Conservation (phyloP, 2,329 filamentous ascomycete genomes). For the Tolypocladium amazonense region DNA sequence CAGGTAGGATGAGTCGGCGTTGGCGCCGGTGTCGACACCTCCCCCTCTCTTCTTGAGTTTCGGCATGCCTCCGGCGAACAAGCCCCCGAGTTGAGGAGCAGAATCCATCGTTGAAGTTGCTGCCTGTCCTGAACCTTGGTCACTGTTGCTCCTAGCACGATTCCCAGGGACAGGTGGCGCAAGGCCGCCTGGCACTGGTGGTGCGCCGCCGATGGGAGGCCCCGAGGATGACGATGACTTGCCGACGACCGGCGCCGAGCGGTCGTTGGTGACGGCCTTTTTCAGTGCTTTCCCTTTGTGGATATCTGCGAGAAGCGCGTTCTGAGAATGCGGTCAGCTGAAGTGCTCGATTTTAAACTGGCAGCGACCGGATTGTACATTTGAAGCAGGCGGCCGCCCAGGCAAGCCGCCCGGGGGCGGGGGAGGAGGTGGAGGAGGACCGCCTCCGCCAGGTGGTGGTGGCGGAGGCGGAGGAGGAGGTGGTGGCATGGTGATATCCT, state of each 20-base stretch:
- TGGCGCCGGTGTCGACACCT: slow-evolving; percentile 58
- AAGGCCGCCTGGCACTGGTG: slow-evolving; percentile 60
- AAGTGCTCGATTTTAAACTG: not conserved
- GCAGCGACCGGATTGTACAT: slow-evolving; percentile 41
- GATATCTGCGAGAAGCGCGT: slow-evolving; percentile 81
- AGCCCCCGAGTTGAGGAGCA: slow-evolving; percentile 71
- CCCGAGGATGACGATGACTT: slow-evolving; percentile 29
- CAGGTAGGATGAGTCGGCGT: slow-evolving; percentile 56
- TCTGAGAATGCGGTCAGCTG: slow-evolving; percentile 37
- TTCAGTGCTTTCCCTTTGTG: slow-evolving; percentile 68
- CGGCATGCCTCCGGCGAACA: slow-evolving; percentile 92
- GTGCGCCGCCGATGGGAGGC: slow-evolving; percentile 62
- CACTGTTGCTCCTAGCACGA: slow-evolving; percentile 75
- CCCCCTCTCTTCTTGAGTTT: slow-evolving; percentile 84
- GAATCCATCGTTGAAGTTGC: slow-evolving; percentile 36
- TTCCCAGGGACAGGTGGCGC: slow-evolving; percentile 63
- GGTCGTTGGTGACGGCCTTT: slow-evolving; percentile 84
- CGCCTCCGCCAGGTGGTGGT: slow-evolving; percentile 50
- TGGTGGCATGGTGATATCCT: slow-evolving; percentile 24
- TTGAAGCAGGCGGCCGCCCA: slow-evolving; percentile 41
- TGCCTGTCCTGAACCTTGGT: slow-evolving; percentile 44
- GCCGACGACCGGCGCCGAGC: slow-evolving; percentile 64
- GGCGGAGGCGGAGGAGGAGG: slow-evolving; percentile 64
- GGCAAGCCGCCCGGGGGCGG: slow-evolving; percentile 45
- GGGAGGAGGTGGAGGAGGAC: slow-evolving; percentile 56